A percentile compares a stretch with the other conserved stretches of the same genome.
Evolutionary conservation across 305 asterid genomes (phyloP).

Genomic region (Ajuga reptans): DNA sequence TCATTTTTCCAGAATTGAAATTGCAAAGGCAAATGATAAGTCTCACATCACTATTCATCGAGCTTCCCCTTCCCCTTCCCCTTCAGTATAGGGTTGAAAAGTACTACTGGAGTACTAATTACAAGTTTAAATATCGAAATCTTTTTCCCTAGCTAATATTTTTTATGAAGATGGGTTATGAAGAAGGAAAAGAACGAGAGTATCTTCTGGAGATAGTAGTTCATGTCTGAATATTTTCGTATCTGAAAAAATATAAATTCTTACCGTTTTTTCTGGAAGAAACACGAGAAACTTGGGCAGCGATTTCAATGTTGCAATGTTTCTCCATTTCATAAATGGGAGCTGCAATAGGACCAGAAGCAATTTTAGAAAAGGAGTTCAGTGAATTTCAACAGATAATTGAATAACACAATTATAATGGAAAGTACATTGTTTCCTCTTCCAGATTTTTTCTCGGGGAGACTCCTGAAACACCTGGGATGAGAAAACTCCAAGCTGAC

Average conservation of each 20-base stretch:
- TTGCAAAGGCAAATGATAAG: background rate
- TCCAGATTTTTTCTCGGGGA: conserved; percentile 90
- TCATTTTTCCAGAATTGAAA: background rate
- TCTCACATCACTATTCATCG: background rate
- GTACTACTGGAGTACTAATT: background rate
- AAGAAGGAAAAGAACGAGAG: background rate
- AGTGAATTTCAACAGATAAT: conserved; percentile 12
- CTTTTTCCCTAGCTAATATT: background rate
- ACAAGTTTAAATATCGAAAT: background rate
- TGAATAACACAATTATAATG: background rate
- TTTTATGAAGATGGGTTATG: conserved; percentile 12
- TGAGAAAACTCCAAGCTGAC: conserved; percentile 96
- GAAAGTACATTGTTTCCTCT: conserved; percentile 69
- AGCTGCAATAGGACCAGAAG: conserved; percentile 49
- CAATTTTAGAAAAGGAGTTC: conserved; percentile 26
- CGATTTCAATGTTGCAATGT: conserved; percentile 90
- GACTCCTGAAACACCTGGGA: conserved; percentile 99
- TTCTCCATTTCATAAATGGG: conserved; percentile 93
- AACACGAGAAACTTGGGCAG: conserved; percentile 74
- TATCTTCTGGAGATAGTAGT: background rate
- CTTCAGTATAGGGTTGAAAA: background rate
- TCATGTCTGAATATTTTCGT: background rate
- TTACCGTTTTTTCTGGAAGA: conserved; percentile 69
- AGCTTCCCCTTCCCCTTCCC: background rate
- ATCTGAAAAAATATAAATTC: background rate